Evolutionary conservation across 106 monocot genomes (phyloP), one percentile per base, ranked within the genome.

Genomic region (Gastrodia elata): DNA sequence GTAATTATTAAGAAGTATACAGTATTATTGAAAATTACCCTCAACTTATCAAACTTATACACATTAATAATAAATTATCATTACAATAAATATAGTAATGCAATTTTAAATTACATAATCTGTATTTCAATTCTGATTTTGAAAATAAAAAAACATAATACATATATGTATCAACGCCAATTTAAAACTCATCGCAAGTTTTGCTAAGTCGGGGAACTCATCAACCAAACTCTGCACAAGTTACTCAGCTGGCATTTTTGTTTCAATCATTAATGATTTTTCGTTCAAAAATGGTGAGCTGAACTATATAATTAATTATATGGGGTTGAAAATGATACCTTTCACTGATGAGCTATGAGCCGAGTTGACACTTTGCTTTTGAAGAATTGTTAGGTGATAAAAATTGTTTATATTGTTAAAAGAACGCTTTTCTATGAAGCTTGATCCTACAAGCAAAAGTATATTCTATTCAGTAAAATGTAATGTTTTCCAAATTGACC

Each of bases 291-390:
- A 33, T 28, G 18, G 58, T 40, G 61, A 65, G 58, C 16, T 4
- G 8, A 38, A 70, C 61, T 9, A 6, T 6, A 30, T 36, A 59
- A 58, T 27, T 8, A 28, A 36, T 9, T 20, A 76, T 25, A 39
- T 40, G 22, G 25, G 40, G 8, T 26, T 15, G 46, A 16, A 28
- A 28, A 2, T 14, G 16, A 33, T 77, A 90, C 96, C 97, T 97
- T 97, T 97, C 33, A 97, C 93, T 27, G 97, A 90, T 73, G 97
- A 86, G 68, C 84, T 90, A 71, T 97, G 97, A 74, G 90, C 97
- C 56, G 97, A 92, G 41, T 81, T 67, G 79, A 84, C 61, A 30
- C 64, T 86, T 42, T 76, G 74, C 71, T 64, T 69, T 65, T 74
- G 28, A 39, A 83, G 75, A 38, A 87, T 61, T 33, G 71, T 76